These are phyloP conservation scores for Phanerochaete sordida DNA, from an alignment of 768 basidiomycete genomes.

Conservation along the genomic window DNA sequence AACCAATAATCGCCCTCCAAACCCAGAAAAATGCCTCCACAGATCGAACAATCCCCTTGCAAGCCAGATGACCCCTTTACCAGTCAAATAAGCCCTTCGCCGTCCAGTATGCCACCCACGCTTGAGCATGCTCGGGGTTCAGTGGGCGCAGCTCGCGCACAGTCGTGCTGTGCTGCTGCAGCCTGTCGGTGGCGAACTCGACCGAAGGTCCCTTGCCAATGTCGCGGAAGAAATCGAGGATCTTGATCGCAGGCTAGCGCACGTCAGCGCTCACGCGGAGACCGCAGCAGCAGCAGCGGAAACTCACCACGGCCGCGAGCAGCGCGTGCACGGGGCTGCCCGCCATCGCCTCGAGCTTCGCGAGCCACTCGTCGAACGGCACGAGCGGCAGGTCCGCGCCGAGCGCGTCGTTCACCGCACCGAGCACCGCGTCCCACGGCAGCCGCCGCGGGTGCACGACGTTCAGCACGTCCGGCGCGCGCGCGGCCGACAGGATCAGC, in stretches of 20 bases:
- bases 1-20: background rate
- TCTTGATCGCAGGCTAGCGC: slow-evolving; percentile 6
- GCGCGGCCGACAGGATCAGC: background rate
- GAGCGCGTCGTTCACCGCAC: slow-evolving; percentile 1
- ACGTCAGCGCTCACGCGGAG: background rate
- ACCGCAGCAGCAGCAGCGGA: background rate
- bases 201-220: background rate
- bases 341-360: slow-evolving; percentile 4
- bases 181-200: background rate
- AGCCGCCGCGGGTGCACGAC: slow-evolving; percentile 16
- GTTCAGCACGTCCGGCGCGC: slow-evolving; percentile 11
- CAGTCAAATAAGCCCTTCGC: background rate
- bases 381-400: slow-evolving; percentile 6
- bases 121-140: background rate
- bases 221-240: background rate
- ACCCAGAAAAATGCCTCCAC: too few species aligned
- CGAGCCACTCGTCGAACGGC: slow-evolving; percentile 9
- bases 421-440: slow-evolving; percentile 6
- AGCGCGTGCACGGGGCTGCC: background rate
- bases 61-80: too few species aligned
- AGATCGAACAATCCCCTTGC: too few species aligned
- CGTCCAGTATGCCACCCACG: background rate
- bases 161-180: background rate
- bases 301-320: slow-evolving; percentile 12
- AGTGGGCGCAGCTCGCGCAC: background rate